phyloP scores from a whole-genome alignment of 805 yeast genomes.

The Yamadazyma philogaea region DNA sequence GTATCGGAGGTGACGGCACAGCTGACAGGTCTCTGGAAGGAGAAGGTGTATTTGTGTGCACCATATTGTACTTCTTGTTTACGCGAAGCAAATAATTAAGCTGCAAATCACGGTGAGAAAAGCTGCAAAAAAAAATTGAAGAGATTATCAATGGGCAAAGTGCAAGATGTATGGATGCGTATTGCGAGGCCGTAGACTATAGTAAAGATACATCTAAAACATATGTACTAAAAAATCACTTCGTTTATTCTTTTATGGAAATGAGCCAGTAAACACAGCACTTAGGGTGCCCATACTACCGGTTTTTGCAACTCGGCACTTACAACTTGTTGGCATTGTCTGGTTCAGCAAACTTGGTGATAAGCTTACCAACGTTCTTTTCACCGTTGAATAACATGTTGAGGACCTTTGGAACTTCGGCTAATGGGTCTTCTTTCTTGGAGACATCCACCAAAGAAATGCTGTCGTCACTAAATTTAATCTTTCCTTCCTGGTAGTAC shows the following conservation, averaged over 20 bases:
- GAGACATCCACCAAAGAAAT: constrained; percentile 24
- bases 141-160: too few species aligned
- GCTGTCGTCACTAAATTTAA: constrained; percentile 15
- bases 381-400: constrained; percentile 41
- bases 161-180: too few species aligned
- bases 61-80: background rate
- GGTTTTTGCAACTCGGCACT: too few species aligned
- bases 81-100: background rate
- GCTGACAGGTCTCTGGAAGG: background rate
- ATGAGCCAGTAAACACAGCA: too few species aligned
- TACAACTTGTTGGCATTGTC: constrained; percentile 5
- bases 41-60: background rate
- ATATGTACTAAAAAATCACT: too few species aligned
- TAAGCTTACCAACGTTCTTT: constrained; percentile 49
- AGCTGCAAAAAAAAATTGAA: background rate
- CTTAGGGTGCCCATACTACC: too few species aligned
- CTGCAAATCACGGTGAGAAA: background rate
- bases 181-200: background rate
- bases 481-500: constrained; percentile 18
- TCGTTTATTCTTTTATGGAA: background rate
- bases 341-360: constrained; percentile 39
- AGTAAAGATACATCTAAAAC: too few species aligned
- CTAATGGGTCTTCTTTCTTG: constrained; percentile 31
- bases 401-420: constrained; percentile 47
- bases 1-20: background rate